Evolutionary conservation across 1,284 basidiomycete genomes (phyloP).

Genomic region (Pisolithus thermaeus): DNA sequence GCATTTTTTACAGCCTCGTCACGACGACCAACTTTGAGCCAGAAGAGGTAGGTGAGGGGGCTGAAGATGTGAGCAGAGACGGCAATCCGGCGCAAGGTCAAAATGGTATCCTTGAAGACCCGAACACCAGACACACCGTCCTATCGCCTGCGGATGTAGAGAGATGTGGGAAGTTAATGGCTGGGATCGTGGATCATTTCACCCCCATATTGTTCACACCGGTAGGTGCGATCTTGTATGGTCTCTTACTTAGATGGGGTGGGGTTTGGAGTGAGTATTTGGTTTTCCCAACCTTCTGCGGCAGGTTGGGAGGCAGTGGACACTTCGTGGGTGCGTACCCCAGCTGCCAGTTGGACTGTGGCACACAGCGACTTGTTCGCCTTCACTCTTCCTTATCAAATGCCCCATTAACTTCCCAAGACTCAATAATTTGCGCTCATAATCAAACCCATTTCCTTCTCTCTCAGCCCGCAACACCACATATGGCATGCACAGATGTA

Average conservation of each 20-base stretch:
- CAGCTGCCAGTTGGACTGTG: background rate
- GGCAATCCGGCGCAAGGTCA: too few species aligned
- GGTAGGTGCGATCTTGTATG: slow-evolving; percentile 19
- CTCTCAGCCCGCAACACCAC: slow-evolving; percentile 45
- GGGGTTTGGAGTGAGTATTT: background rate
- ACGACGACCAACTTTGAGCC: slow-evolving; percentile 32
- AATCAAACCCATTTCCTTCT: background rate
- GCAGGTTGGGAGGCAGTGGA: too few species aligned
- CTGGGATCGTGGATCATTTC: slow-evolving; percentile 53
- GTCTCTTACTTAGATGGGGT: background rate
- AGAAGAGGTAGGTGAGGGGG: too few species aligned
- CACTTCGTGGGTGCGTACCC: background rate
- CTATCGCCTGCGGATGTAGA: slow-evolving; percentile 20
- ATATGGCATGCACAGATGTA: slow-evolving; percentile 67
- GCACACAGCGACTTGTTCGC: background rate
- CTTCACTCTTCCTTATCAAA: background rate
- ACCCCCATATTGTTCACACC: slow-evolving; percentile 68
- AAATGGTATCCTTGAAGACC: background rate
- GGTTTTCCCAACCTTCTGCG: background rate
- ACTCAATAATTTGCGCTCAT: background rate
- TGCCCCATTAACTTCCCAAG: background rate
- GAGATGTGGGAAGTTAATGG: slow-evolving; percentile 42
- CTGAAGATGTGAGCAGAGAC: too few species aligned
- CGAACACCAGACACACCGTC: slow-evolving; percentile 3
- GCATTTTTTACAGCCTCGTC: slow-evolving; percentile 54